Percentiles rank a stretch among this genome's conserved stretches.
phyloP scores from a whole-genome alignment of 371 early-diverging fungal genomes.

The Encephalitozoon cuniculi region DNA sequence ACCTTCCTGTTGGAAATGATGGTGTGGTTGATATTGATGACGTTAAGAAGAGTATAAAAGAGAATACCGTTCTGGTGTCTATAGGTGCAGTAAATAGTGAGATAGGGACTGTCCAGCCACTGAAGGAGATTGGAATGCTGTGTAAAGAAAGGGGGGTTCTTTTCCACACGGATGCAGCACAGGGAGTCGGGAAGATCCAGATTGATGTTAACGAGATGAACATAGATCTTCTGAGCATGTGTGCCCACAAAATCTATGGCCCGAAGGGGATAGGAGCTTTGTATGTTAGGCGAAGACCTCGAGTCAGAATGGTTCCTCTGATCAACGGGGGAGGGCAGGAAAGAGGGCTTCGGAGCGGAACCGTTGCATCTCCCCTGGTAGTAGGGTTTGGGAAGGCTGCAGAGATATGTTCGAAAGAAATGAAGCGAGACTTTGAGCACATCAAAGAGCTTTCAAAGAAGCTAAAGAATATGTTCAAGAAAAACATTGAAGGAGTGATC shows the following conservation, averaged over 20 bases:
- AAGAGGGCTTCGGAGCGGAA: slow-evolving; percentile 89
- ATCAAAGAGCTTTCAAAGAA: slow-evolving; percentile 36
- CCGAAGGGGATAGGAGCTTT: slow-evolving; percentile 94
- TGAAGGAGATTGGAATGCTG: slow-evolving; percentile 73
- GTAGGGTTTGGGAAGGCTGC: slow-evolving; percentile 94
- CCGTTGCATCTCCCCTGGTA: slow-evolving; percentile 82
- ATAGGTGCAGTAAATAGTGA: slow-evolving; percentile 98
- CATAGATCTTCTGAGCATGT: slow-evolving; percentile 86
- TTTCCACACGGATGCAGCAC: slow-evolving; percentile 90
- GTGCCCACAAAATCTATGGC: slow-evolving; percentile 96
- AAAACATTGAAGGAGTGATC: slow-evolving; percentile 26
- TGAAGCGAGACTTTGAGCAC: slow-evolving; percentile 65
- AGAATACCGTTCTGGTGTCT: slow-evolving; percentile 79
- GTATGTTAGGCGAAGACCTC: slow-evolving; percentile 83
- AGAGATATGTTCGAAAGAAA: slow-evolving; percentile 72
- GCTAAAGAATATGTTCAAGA: slow-evolving; percentile 33
- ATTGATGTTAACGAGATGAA: slow-evolving; percentile 87
- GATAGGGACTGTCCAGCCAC: slow-evolving; percentile 91
- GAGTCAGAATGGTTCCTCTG: slow-evolving; percentile 82
- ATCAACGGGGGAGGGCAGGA: slow-evolving; percentile 96
- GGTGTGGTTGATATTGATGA: slow-evolving; percentile 68
- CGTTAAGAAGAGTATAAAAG: slow-evolving; percentile 75
- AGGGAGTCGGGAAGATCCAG: slow-evolving; percentile 91
- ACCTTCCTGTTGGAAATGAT: slow-evolving; percentile 76
- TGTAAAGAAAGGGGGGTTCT: slow-evolving; percentile 55